Evolutionary conservation across 1,284 basidiomycete species (phyloP).

Genomic region (Microbotryum intermedium): DNA sequence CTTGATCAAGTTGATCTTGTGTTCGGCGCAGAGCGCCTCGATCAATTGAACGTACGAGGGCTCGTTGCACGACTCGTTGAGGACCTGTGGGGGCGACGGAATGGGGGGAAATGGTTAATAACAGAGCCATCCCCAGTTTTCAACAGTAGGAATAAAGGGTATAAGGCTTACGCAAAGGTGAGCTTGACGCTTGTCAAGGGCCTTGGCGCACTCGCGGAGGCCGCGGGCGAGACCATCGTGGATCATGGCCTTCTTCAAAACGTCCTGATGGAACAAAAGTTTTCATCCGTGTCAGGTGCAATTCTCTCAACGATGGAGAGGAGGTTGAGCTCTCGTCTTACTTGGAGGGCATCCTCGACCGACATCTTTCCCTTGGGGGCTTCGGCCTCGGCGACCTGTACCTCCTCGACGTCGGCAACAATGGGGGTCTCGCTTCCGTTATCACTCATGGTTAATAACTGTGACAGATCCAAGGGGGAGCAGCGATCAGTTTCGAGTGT

Average conservation of each 20-base stretch:
- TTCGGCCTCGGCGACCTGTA: constrained; percentile 59
- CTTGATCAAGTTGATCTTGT: constrained; percentile 89
- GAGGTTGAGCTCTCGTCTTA: constrained; percentile 36
- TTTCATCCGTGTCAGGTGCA: no score
- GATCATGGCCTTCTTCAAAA: constrained; percentile 89
- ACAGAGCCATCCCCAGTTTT: no score
- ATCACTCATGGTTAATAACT: constrained; percentile 19
- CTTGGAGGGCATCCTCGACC: constrained; percentile 96
- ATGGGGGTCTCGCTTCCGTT: constrained; percentile 41
- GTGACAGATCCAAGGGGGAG: background rate
- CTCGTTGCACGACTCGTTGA: constrained; percentile 98
- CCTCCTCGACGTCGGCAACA: constrained; percentile 46
- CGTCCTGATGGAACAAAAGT: constrained; percentile 52
- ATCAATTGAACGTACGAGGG: constrained; percentile 99
- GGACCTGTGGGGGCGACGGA: constrained; percentile 46
- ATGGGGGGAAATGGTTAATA: no score
- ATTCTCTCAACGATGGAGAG: no score
- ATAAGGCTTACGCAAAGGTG: constrained; percentile 60
- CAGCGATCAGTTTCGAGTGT: background rate
- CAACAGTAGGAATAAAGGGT: no score
- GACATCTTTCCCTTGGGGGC: constrained; percentile 82
- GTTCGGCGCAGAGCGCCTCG: constrained; percentile 93
- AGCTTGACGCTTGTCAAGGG: constrained; percentile 96
- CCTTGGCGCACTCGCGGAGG: constrained; percentile 95
- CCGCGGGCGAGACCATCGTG: constrained; percentile 98